Base-by-base conservation (phyloP, 768 basidiomycete species). In the Pleurotus eryngii region DNA sequence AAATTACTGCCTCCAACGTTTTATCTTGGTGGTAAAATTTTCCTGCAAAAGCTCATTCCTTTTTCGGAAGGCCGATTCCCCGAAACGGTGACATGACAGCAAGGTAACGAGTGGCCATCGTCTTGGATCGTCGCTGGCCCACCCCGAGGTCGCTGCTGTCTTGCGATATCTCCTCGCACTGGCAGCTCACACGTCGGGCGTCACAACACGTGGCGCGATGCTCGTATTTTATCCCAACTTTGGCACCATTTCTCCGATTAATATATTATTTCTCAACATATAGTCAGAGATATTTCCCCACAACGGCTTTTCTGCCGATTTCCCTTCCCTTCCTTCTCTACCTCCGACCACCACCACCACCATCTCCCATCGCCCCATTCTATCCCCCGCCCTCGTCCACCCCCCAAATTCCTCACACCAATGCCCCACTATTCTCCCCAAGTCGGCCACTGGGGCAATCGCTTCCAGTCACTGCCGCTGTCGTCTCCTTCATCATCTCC, bases 401-500 rank as follows among this genome's bases (percentile, higher is more conserved):
- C 51, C 49, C 39, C 45, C 55, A 35, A 56, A 45, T 61, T 64
- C 30, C 61, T 59, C 63, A 64, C 58, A 50, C 62, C 53, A 55
- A 84, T 81, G 81, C 75, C 79, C 55, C 75, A 68, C 57, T 80
- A 78, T 60, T 64, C 65, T 55, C 67, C 68, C 61, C 72, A 67
- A 42, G 67, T 72, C 56, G 77, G 84, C 56, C 68, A 82, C 58
- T 89, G 88, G 88, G 87, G 87, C 42, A 86, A 85, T 62, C 86
- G 87, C 66, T 89, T 85, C 58, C 86, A 88, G 68, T 79, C 83
- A 46, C 77, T 89, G 51, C 76, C 77, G 24, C 73, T 80, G 46
- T 77, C 81, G 37, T 75, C 81, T 49, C 73, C 81, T 20, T 66
- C 76, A 51, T 72, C 81, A 55, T 76, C 72, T 55, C 56, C 64